A percentile compares a stretch with the other conserved stretches of the same genome.
Evolutionary conservation across 2,329 filamentous ascomycete genomes (phyloP).

Genomic region (Nannizziopsis arthrosporioides): DNA sequence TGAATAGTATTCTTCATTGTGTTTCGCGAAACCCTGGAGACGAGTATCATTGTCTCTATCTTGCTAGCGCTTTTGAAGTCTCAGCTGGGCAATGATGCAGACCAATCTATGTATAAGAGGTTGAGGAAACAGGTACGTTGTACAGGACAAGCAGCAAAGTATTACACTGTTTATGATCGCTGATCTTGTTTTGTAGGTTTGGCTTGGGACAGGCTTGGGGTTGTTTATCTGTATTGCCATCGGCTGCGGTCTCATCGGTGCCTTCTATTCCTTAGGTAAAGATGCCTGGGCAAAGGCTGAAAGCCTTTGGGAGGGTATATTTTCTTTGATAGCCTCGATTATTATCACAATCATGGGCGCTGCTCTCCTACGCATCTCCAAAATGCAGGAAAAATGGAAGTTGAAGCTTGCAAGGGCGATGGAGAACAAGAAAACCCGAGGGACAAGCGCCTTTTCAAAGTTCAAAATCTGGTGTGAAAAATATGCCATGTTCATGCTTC

Average conservation of each 20-base stretch:
- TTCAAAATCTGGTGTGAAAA: constrained; percentile 12
- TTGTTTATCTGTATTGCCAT: constrained; percentile 9
- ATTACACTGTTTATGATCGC: not conserved
- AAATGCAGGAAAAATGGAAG: constrained; percentile 11
- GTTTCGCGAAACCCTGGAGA: constrained; percentile 13
- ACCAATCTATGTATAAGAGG: constrained; percentile 8
- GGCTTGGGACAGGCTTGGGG: constrained; percentile 9
- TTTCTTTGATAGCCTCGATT: constrained; percentile 10
- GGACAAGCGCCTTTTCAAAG: not conserved
- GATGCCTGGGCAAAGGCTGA: constrained; percentile 11
- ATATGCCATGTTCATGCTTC: constrained; percentile 12
- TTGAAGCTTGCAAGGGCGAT: constrained; percentile 7
- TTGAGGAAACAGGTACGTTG: constrained; percentile 9
- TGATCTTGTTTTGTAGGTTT: constrained; percentile 1
- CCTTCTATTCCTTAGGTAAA: constrained; percentile 11
- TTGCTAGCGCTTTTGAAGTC: constrained; percentile 8
- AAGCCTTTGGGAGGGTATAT: constrained; percentile 11
- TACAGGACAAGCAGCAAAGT: not conserved
- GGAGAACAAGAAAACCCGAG: constrained; percentile 1
- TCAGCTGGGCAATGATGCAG: constrained; percentile 6
- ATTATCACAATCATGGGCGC: constrained; percentile 13
- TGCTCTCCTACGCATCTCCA: constrained; percentile 11
- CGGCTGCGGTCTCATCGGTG: constrained; percentile 11
- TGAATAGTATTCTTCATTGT: constrained; percentile 12
- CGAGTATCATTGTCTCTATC: constrained; percentile 11